These are phyloP conservation scores for Tarenaya hassleriana DNA, from an alignment of 345 rosid species.

Conservation along the genomic window DNA sequence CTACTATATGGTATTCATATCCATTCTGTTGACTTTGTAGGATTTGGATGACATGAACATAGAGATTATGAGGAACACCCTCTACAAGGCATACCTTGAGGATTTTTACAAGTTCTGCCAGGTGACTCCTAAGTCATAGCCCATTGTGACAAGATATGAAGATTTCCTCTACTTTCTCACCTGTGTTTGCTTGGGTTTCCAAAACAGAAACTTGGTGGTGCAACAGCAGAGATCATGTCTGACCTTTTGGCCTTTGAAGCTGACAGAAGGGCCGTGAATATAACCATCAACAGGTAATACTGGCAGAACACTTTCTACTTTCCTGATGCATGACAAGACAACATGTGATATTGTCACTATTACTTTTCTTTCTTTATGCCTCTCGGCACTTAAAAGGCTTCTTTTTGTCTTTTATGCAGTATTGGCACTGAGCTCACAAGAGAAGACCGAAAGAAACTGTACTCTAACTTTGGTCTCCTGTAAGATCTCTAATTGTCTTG, in stretches of 20 bases:
- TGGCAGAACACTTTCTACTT: neutral
- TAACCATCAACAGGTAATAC: constrained; percentile 77
- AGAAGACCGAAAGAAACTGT: constrained; percentile 91
- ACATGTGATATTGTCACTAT: neutral
- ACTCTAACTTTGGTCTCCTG: constrained; percentile 94
- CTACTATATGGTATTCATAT: neutral
- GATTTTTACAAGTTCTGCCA: constrained; percentile 94
- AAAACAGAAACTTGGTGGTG: constrained; percentile 91
- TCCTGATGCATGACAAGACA: neutral
- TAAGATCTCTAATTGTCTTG: constrained; percentile 28
- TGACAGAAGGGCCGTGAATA: constrained; percentile 94
- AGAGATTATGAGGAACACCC: constrained; percentile 93
- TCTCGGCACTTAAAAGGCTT: neutral
- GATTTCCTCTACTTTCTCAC: neutral
- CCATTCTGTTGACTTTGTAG: constrained; percentile 26
- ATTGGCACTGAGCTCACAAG: constrained; percentile 98
- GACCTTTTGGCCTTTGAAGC: constrained; percentile 96
- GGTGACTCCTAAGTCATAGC: constrained; percentile 34
- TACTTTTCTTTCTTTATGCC: neutral
- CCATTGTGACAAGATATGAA: neutral
- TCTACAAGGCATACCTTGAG: constrained; percentile 94
- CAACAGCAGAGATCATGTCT: constrained; percentile 97
- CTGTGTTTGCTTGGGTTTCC: neutral
- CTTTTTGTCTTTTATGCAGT: constrained; percentile 38
- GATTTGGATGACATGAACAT: constrained; percentile 98